These are phyloP conservation scores for Terfezia claveryi DNA, from an alignment of 495 filamentous ascomycete species.

Conservation along the genomic window DNA sequence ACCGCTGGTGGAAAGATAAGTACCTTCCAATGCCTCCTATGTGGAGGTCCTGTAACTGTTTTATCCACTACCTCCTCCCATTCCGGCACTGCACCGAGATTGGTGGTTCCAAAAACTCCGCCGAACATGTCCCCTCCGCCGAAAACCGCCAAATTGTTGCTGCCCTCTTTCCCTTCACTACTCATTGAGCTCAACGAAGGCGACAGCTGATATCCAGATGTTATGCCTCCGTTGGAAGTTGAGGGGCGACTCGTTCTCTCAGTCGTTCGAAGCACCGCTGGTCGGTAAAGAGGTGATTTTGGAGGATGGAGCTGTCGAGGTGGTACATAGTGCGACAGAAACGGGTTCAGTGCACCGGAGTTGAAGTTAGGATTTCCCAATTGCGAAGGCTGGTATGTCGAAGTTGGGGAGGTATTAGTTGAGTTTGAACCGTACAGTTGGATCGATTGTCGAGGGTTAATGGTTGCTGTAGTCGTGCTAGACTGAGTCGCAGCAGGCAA, in stretches of 20 bases:
- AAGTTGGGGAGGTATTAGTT: conserved; percentile 33
- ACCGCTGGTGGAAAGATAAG: conserved; percentile 15
- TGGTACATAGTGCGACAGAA: conserved; percentile 24
- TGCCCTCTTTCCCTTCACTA: conserved; percentile 11
- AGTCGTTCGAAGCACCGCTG: conserved; percentile 44
- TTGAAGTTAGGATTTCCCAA: background rate
- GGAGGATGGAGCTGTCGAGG: conserved; percentile 38
- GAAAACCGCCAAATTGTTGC: conserved; percentile 7
- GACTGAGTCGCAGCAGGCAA: background rate
- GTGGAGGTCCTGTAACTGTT: conserved; percentile 36
- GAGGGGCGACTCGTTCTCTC: conserved; percentile 32
- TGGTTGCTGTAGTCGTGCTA: background rate
- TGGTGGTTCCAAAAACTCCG: background rate
- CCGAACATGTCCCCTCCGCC: conserved; percentile 6
- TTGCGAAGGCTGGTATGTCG: conserved; percentile 21
- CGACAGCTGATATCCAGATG: conserved; percentile 2
- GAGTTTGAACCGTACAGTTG: conserved; percentile 22
- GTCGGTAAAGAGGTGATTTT: conserved; percentile 45
- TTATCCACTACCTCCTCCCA: conserved; percentile 19
- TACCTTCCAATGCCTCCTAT: conserved; percentile 52
- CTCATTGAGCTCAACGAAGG: conserved; percentile 11
- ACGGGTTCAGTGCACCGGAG: conserved; percentile 5
- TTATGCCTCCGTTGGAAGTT: conserved; percentile 4
- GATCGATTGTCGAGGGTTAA: background rate
- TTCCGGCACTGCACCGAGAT: conserved; percentile 2